Base-by-base conservation (phyloP, 495 filamentous ascomycete species). In the Penicillium pancosmium region DNA sequence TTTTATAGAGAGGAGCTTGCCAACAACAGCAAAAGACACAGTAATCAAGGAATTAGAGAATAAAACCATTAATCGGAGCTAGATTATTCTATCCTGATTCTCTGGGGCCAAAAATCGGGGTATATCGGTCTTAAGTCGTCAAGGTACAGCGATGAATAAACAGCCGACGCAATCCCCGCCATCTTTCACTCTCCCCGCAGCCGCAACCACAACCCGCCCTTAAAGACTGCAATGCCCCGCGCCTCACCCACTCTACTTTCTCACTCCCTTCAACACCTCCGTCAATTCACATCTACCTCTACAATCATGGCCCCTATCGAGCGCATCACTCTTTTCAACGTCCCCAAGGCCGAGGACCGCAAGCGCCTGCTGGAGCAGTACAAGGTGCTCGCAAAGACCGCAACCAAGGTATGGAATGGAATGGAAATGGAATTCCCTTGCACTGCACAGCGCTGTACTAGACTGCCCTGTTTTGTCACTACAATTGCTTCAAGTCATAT, bases 311-410 rank as follows among this genome's bases (percentile, higher is more conserved):
- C 75, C 47, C 73, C 74, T 38, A 79, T 85, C 70, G 71, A 82
- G 57, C 80, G 83, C 57, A 77, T 84, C 56, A 85, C 83, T 54
- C 74, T 84, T 55, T 86, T 86, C 82, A 86, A 84, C 59, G 73
- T 86, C 68, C 77, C 80, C 66, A 75, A 80, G 47, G 72, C 78
- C 25, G 73, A 67, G 21, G 74, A 79, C 66, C 70, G 74, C 16
- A 60, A 77, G 50, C 69, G 68, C 33, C 55, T 84, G 13, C 58
- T 84, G 13, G 74, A 77, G 50, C 73, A 78, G 50, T 86, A 84
- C 67, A 76, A 79, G 56, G 70, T 75, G 3, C 63, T 86, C 8
- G 70, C 70, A n/a, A 74, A 77, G 65, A 80, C 79, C 2, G 80
- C 83, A 15, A 65, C 75, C 13, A 84, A 84, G 77, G 81, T 82